These are phyloP conservation scores for Physocladia obscura DNA, from an alignment of 192 early-diverging fungal species.

Conservation along the genomic window DNA sequence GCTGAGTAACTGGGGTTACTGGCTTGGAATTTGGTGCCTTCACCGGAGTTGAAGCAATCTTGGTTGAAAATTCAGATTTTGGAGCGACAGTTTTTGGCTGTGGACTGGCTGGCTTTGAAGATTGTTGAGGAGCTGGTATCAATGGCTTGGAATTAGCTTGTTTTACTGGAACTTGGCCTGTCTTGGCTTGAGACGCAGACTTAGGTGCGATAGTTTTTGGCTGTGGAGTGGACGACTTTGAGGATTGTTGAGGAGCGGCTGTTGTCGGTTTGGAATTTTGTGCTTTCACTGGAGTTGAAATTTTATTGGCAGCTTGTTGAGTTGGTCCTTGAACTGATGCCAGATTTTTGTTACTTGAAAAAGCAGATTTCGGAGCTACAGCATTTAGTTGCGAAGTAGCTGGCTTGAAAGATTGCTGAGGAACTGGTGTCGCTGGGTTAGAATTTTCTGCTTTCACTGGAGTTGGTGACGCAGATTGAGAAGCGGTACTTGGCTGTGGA, in stretches of 20 bases:
- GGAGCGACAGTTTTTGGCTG: neutral
- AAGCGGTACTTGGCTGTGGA: too few species aligned
- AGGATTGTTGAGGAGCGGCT: too few species aligned
- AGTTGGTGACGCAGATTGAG: too few species aligned
- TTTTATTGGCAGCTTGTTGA: too few species aligned
- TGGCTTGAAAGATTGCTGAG: neutral
- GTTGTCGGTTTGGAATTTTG: too few species aligned
- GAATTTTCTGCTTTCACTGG: neutral
- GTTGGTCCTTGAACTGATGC: too few species aligned
- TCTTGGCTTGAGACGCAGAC: neutral
- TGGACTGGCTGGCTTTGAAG: slow-evolving; percentile 4
- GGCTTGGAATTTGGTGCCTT: too few species aligned
- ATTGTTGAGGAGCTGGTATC: neutral
- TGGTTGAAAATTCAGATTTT: neutral
- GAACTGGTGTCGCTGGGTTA: slow-evolving; percentile 11
- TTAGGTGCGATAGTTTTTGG: neutral
- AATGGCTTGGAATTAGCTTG: neutral
- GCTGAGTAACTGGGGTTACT: neutral
- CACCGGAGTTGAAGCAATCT: neutral
- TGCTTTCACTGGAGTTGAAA: too few species aligned
- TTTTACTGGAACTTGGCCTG: neutral
- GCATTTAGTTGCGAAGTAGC: neutral
- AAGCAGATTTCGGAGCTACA: too few species aligned
- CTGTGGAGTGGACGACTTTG: neutral
- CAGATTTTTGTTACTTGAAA: too few species aligned